Base-by-base conservation (phyloP, 306 rosid genomes). In the Lotus japonicus region DNA sequence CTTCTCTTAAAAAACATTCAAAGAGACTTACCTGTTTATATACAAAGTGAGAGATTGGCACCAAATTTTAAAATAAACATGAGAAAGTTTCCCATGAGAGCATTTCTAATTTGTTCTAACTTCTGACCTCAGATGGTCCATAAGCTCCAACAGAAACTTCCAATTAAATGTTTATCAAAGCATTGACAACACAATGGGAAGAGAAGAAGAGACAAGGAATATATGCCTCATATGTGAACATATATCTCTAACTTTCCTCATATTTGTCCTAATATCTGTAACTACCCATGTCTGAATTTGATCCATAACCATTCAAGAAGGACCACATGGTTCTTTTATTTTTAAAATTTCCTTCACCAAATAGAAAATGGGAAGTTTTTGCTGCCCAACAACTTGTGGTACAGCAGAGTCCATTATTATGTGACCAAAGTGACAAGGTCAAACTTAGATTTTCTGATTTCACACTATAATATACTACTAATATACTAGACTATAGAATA, bases 181-280 rank as follows among this genome's bases (percentile, higher is more conserved):
- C 31, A 2, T 26, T 2, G 81, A 65, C 51, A 45, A 21, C 62
- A 79, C 61, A 6, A 12, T 26, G 50, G n/a, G 13, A 43, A 53
- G 12, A 66, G 48, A 19, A 56, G 50, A 75, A 50, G 62, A 55
- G 76, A 74, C 69, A 61, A 65, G 44, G 14, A 11, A 43, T 42
- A 58, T 53, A 73, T 55, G 74, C 44, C 54, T 42, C 44, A 52
- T 50, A 43, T 18, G 35, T 56, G 68, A 49, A 57, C 35, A 49
- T 44, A 53, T 18, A 35, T 52, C 38, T 33, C 44, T 55, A 50
- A 50, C 45, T 35, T 65, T 42, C 58, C 54, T 61, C 18, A 49
- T 52, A 18, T 79, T 61, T 82, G 77, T 77, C 85, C 33, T 63
- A 56, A 64, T 53, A 50, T 58, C 44, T 71, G 77, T 69, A 78